A percentile compares a stretch with the other conserved stretches of the same genome.
phyloP scores from a whole-genome alignment of 2,329 filamentous ascomycete species.

The Fusarium coffeatum region DNA sequence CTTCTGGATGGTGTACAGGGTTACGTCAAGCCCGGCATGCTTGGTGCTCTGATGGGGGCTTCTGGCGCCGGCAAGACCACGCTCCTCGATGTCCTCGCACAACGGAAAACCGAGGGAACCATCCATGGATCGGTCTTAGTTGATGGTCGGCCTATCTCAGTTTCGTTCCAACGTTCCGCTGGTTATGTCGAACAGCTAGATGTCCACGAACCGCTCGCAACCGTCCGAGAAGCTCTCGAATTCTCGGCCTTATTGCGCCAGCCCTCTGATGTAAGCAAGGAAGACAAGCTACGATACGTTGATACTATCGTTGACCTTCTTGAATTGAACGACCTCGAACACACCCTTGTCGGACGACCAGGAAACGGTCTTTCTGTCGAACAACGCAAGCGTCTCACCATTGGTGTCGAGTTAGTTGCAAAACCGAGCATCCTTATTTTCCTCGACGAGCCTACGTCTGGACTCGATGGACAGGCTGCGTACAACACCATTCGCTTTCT shows the following conservation, averaged over 20 bases:
- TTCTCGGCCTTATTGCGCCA: slow-evolving; percentile 82
- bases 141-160: slow-evolving; percentile 76
- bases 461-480: slow-evolving; percentile 76
- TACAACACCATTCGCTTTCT: slow-evolving; percentile 74
- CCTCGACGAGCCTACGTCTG: slow-evolving; percentile 72
- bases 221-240: slow-evolving; percentile 79
- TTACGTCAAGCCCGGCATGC: slow-evolving; percentile 83
- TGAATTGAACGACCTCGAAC: slow-evolving; percentile 60
- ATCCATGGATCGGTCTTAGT: slow-evolving; percentile 80
- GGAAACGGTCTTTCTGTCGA: slow-evolving; percentile 67
- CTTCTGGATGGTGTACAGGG: slow-evolving; percentile 84
- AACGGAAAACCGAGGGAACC: slow-evolving; percentile 80
- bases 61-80: slow-evolving; percentile 89
- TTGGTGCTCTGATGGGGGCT: slow-evolving; percentile 82
- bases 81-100: slow-evolving; percentile 82
- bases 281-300: slow-evolving; percentile 81
- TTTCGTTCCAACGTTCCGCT: slow-evolving; percentile 81
- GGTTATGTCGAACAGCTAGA: slow-evolving; percentile 87
- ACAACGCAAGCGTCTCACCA: slow-evolving; percentile 67
- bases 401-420: slow-evolving; percentile 70
- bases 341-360: slow-evolving; percentile 59
- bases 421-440: slow-evolving; percentile 71
- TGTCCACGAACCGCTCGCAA: slow-evolving; percentile 77
- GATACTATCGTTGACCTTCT: slow-evolving; percentile 78
- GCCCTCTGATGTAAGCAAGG: slow-evolving; percentile 67